Base-by-base conservation (phyloP, 2,329 filamentous ascomycete genomes). In the Phaeosphaeria sp. region DNA sequence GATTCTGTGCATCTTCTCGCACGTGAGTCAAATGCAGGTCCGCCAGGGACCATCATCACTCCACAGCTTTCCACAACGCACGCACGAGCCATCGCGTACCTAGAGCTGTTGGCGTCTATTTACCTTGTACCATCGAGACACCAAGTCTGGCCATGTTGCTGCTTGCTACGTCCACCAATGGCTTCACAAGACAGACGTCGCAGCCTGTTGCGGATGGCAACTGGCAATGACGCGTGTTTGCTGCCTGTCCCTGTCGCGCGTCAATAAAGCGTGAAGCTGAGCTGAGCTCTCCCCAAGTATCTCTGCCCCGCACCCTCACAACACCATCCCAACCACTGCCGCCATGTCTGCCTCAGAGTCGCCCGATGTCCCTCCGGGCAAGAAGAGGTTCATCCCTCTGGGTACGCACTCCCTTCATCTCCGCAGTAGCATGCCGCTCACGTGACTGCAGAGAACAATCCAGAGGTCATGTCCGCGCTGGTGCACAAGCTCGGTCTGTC, bases 401-500 rank as follows among this genome's bases (percentile, higher is more conserved):
- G 76, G 76, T 75, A 63, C 30, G 66, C 61, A 6, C 43, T 39
- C n/a, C 47, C n/a, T 40, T 46, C 46, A 43, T 17, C 25, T 24
- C 22, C 20, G 30, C 15, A 6, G 21, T 22, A 20, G 30, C 40
- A 18, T 43, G 6, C 21, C 20, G 43, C 61, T 71, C 30, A 74
- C 49, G 58, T 54, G 20, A 47, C 46, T 30, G 44, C 62, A 77
- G 87, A 89, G 76, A 89, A 89, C 75, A 98, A 98, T 81, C 94
- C 95, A 1, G 88, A 93, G 80, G 89, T 97, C 43, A 95, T 99
- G 90, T 93, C 89, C 61, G 80, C 84, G 39, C 89, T 99, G 45
- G 87, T 96, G 50, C 91, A 91, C 82, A 89, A 89, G 68, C 91
- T 98, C 44, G 95, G 95, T 63, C 87, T 98, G 55, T 90, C 91